phyloP scores from a whole-genome alignment of 306 rosid species.

The Malus sylvestris region DNA sequence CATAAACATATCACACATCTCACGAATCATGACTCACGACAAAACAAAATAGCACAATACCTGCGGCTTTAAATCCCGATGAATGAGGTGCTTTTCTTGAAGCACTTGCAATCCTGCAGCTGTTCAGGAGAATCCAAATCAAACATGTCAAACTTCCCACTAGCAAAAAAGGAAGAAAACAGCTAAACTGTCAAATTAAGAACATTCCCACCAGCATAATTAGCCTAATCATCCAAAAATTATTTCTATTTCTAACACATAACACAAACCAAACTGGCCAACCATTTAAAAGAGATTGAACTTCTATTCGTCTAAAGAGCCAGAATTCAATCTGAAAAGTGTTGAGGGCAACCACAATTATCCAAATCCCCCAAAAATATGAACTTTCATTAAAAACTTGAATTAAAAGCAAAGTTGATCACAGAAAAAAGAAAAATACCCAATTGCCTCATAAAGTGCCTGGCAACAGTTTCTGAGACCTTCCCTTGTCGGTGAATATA shows the following conservation, averaged over 20 bases:
- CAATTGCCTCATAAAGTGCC: slow-evolving; percentile 86
- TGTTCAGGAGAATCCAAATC: slow-evolving; percentile 35
- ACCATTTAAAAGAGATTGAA: not conserved
- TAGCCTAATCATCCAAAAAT: not conserved
- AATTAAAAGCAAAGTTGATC: not conserved
- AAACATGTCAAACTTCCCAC: slow-evolving; percentile 8
- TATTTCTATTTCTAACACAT: not conserved
- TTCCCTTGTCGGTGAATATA: slow-evolving; percentile 57
- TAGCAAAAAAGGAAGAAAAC: not conserved
- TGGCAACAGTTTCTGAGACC: slow-evolving; percentile 67
- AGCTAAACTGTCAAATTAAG: not conserved
- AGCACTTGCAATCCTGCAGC: slow-evolving; percentile 82
- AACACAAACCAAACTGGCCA: not conserved
- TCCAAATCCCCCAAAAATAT: slow-evolving; percentile 1
- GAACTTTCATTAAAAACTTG: slow-evolving; percentile 1
- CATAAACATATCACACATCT: not conserved
- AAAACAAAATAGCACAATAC: slow-evolving; percentile 23
- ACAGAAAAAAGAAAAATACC: slow-evolving; percentile 33
- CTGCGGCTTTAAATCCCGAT: slow-evolving; percentile 97
- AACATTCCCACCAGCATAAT: slow-evolving; percentile 14
- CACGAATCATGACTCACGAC: not conserved
- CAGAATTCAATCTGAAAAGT: not conserved
- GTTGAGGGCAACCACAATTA: not conserved
- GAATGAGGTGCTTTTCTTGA: slow-evolving; percentile 87
- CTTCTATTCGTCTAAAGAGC: not conserved